These are phyloP conservation scores for Stellera chamaejasme DNA, from an alignment of 345 rosid species.

Conservation along the genomic window DNA sequence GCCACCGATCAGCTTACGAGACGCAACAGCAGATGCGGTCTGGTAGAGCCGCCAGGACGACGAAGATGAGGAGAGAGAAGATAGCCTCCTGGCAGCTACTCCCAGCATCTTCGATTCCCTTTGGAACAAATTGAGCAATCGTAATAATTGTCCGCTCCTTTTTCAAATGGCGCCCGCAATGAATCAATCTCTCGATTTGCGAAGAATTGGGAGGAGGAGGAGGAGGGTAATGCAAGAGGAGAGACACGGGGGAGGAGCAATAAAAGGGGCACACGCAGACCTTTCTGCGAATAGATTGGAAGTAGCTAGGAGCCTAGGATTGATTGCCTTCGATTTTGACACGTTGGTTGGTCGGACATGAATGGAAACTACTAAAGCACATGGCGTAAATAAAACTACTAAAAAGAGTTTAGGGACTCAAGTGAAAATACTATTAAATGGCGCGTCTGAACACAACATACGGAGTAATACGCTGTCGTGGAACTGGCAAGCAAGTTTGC, in stretches of 20 bases:
- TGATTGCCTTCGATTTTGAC: too few species aligned
- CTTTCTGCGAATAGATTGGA: too few species aligned
- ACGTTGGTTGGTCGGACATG: too few species aligned
- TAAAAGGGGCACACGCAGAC: not conserved
- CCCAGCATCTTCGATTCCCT: slow-evolving; percentile 32
- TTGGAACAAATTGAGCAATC: not conserved
- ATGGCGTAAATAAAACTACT: too few species aligned
- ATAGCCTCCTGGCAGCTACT: slow-evolving; percentile 38
- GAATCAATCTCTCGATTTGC: slow-evolving; percentile 1
- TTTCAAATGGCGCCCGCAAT: not conserved
- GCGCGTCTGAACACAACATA: too few species aligned
- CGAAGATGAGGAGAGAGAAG: slow-evolving; percentile 25
- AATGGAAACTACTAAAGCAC: too few species aligned
- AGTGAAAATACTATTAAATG: too few species aligned
- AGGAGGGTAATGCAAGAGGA: slow-evolving; percentile 9
- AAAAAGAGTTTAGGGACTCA: too few species aligned
- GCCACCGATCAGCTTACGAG: slow-evolving; percentile 18
- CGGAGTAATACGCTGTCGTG: too few species aligned
- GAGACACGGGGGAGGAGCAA: not conserved
- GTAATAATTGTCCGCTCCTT: not conserved
- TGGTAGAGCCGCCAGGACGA: slow-evolving; percentile 28
- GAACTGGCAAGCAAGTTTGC: too few species aligned
- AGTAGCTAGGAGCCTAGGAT: too few species aligned
- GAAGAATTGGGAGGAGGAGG: not conserved
- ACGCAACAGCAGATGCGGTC: slow-evolving; percentile 12